Percentiles rank a stretch among this genome's conserved stretches.
phyloP scores from a whole-genome alignment of 148 eudicot species.

The Fagopyrum tataricum region DNA sequence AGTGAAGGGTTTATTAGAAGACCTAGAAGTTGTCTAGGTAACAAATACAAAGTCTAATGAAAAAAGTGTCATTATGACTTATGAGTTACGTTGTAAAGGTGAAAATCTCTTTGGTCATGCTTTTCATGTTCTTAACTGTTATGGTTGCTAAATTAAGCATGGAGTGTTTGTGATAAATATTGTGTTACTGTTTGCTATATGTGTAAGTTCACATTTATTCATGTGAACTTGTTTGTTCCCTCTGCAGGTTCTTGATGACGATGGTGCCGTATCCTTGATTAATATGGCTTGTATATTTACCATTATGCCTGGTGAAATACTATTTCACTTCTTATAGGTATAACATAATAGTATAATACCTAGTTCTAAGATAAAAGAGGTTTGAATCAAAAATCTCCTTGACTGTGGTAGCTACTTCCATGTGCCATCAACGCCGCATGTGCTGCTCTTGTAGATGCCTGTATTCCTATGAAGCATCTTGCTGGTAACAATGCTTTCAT shows the following conservation, averaged over 20 bases:
- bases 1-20: neutral
- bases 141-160: neutral
- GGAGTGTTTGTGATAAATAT: neutral
- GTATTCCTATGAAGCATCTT: constrained; percentile 86
- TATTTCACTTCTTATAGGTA: neutral
- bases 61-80: neutral
- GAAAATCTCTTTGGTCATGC: neutral
- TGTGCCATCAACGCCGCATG: constrained; percentile 95
- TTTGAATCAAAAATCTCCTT: constrained; percentile 23
- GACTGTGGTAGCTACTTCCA: constrained; percentile 68
- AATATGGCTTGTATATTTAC: neutral
- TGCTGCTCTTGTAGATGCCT: constrained; percentile 94
- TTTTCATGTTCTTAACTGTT: neutral
- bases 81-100: neutral
- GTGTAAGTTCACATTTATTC: neutral
- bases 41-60: neutral
- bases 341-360: neutral
- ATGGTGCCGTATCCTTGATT: constrained; percentile 93
- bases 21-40: neutral
- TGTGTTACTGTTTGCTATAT: neutral
- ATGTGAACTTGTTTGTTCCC: neutral
- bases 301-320: neutral
- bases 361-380: neutral
- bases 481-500: constrained; percentile 47
- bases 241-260: constrained; percentile 95